Conservation (phyloP, 148 eudicot species). For the Vaccinium macrocarpon region DNA sequence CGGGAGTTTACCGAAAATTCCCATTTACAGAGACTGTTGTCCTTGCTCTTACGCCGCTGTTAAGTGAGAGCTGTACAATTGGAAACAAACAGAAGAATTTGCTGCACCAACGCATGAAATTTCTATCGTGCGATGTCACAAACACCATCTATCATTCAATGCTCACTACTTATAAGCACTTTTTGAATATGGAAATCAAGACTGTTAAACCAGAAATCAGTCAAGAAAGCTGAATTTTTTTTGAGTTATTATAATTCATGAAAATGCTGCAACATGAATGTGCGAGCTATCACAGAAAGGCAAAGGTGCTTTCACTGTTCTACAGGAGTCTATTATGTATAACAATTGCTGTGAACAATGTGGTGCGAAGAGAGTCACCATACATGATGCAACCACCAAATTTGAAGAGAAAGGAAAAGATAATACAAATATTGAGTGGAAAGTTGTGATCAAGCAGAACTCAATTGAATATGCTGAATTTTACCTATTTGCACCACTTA, state of each 20-base stretch:
- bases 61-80: not conserved
- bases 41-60: not conserved
- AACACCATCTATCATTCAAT: not conserved
- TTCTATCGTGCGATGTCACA: not conserved
- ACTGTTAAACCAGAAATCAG: not conserved
- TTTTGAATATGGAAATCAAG: not conserved
- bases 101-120: not conserved
- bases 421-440: not conserved
- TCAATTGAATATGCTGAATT: not conserved
- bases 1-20: too few relatives aligned
- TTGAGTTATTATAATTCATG: not conserved
- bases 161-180: not conserved
- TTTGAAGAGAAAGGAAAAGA: not conserved
- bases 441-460: not conserved
- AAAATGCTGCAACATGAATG: too few relatives aligned
- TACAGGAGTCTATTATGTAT: not conserved
- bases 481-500: not conserved
- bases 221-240: not conserved
- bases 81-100: not conserved
- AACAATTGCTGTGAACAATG: not conserved
- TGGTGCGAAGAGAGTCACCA: not conserved
- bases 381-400: not conserved
- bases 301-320: not conserved
- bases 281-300: not conserved
- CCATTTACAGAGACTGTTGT: not conserved